A percentile compares a stretch with the other conserved stretches of the same genome.
phyloP scores from a whole-genome alignment of 2,329 filamentous ascomycete genomes.

The Paramyrothecium roridum region DNA sequence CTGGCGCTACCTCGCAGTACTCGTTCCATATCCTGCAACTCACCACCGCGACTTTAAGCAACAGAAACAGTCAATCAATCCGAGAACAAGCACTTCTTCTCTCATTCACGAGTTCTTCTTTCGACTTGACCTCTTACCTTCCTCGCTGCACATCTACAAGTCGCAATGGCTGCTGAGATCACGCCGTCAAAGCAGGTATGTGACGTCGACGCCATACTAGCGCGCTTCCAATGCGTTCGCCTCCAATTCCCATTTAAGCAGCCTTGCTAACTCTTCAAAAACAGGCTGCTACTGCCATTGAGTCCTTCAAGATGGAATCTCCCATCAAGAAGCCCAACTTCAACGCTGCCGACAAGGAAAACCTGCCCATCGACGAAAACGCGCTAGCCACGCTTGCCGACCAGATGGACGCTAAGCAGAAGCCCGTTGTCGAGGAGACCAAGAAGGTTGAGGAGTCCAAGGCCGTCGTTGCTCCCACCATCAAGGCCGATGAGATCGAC shows the following conservation, averaged over 20 bases:
- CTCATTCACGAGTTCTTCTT: conserved; percentile 6
- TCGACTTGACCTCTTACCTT: conserved; percentile 8
- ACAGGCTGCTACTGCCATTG: conserved; percentile 82
- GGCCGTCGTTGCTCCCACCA: conserved; percentile 40
- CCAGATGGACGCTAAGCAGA: conserved; percentile 59
- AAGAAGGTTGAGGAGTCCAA: conserved; percentile 32
- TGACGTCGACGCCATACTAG: conserved; percentile 20
- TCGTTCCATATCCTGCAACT: conserved; percentile 13
- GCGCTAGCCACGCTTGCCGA: conserved; percentile 49
- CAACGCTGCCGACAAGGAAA: conserved; percentile 74
- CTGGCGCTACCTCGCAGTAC: conserved; percentile 20
- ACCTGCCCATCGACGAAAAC: conserved; percentile 54
- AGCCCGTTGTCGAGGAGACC: conserved; percentile 47
- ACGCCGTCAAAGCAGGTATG: conserved; percentile 58
- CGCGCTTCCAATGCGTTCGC: background rate
- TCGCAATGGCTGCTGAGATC: conserved; percentile 72
- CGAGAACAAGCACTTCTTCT: conserved; percentile 14
- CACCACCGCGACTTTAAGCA: conserved; percentile 23
- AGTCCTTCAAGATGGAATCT: conserved; percentile 89
- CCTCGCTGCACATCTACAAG: conserved; percentile 4
- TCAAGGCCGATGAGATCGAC: conserved; percentile 69
- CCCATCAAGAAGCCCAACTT: conserved; percentile 90
- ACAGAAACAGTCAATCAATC: conserved; percentile 10
- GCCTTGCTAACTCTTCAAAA: conserved; percentile 25
- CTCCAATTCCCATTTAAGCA: conserved; percentile 2